phyloP scores from a whole-genome alignment of 139 green algal genomes.

The Pseudopediastrum boryanum region DNA sequence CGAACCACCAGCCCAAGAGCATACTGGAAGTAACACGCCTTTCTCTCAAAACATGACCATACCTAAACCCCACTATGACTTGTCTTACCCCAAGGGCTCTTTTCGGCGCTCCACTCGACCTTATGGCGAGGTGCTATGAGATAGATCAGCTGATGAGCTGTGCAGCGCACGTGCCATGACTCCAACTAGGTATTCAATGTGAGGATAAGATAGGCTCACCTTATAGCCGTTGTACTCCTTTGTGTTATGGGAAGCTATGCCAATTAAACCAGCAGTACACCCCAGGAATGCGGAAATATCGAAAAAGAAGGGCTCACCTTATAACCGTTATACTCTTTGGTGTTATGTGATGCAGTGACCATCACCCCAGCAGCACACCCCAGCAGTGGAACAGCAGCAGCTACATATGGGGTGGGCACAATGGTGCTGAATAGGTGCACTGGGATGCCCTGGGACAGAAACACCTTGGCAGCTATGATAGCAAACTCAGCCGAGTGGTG shows the following conservation, averaged over 20 bases:
- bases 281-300: slow-evolving; percentile 56
- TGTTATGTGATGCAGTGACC: slow-evolving; percentile 85
- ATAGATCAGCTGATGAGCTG: too few relatives aligned
- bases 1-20: too few relatives aligned
- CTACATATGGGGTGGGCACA: slow-evolving; percentile 77
- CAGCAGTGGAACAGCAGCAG: slow-evolving; percentile 59
- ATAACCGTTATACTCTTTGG: slow-evolving; percentile 86
- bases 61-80: too few relatives aligned
- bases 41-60: too few relatives aligned
- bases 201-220: slow-evolving; percentile 28
- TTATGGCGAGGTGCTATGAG: too few relatives aligned
- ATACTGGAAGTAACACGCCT: too few relatives aligned
- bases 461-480: slow-evolving; percentile 59
- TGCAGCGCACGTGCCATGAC: too few relatives aligned
- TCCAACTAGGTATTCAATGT: too few relatives aligned
- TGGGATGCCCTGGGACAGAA: slow-evolving; percentile 40
- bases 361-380: slow-evolving; percentile 75
- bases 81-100: too few relatives aligned
- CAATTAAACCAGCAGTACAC: slow-evolving; percentile 77
- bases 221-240: slow-evolving; percentile 89
- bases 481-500: slow-evolving; percentile 62
- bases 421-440: slow-evolving; percentile 52
- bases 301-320: slow-evolving; percentile 52
- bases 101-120: too few relatives aligned
- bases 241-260: slow-evolving; percentile 84